Conservation (phyloP, 352 stramenopile genomes). For the Pythium grandisporangium region DNA sequence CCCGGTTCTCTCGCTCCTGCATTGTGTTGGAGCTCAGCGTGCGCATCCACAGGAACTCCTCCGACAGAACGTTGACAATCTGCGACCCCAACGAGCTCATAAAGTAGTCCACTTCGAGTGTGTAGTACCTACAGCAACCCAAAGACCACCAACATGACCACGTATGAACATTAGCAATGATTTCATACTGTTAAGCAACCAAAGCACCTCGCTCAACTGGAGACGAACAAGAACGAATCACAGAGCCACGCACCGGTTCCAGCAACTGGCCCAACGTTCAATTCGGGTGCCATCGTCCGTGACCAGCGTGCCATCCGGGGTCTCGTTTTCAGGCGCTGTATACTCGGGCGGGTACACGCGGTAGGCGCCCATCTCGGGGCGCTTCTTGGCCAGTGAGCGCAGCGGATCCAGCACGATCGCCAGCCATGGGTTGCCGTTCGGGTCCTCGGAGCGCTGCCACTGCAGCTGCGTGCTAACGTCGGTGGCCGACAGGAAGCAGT, state of each 20-base stretch:
- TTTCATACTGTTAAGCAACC: too few relatives aligned
- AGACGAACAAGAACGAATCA: too few relatives aligned
- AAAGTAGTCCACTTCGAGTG: conserved; percentile 95
- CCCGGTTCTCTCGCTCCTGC: conserved; percentile 84
- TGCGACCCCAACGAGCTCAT: conserved; percentile 89
- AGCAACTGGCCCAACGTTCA: conserved; percentile 95
- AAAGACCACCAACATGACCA: background rate
- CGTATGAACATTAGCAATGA: too few relatives aligned
- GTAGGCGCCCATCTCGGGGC: conserved; percentile 95
- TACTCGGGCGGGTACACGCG: conserved; percentile 97
- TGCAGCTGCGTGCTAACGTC: conserved; percentile 97
- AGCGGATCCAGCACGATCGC: conserved; percentile 98
- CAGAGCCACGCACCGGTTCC: conserved; percentile 64
- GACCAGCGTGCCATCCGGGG: conserved; percentile 92
- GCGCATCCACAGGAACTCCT: conserved; percentile 91
- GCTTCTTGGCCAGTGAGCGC: conserved; percentile 89
- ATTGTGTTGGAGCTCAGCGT: conserved; percentile 87
- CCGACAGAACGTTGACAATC: conserved; percentile 90
- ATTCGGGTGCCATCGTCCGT: conserved; percentile 88
- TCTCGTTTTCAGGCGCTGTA: conserved; percentile 88
- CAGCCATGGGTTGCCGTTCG: conserved; percentile 93
- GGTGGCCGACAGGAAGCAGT: conserved; percentile 97
- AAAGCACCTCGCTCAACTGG: too few relatives aligned
- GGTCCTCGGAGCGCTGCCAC: conserved; percentile 97
- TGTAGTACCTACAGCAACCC: conserved; percentile 77